Percentiles rank a stretch among this genome's conserved stretches.
Conservation (phyloP, 2,329 filamentous ascomycete species). For the Grosmannia penicillata region DNA sequence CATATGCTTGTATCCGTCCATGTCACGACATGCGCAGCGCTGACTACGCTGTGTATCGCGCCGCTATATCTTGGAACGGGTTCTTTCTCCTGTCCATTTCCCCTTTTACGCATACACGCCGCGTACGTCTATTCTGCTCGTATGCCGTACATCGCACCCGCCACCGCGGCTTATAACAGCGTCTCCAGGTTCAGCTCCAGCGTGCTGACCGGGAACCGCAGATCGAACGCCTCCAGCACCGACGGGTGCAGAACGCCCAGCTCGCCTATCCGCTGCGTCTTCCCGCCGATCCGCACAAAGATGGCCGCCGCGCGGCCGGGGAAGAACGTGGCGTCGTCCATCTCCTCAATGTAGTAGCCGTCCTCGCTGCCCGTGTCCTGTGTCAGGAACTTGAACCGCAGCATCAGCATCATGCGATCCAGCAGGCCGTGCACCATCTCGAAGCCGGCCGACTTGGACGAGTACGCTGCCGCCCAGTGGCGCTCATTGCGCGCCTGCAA, state of each 20-base stretch:
- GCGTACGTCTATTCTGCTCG: background rate
- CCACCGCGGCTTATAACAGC: constrained; percentile 71
- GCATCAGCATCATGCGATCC: constrained; percentile 84
- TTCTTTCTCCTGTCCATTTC: background rate
- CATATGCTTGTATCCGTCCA: no score
- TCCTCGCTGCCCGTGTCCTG: constrained; percentile 49
- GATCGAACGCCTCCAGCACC: constrained; percentile 84
- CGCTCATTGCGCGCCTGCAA: constrained; percentile 64
- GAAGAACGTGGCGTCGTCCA: constrained; percentile 86
- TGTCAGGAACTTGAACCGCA: constrained; percentile 67
- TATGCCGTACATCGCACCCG: no score
- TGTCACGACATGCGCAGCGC: no score
- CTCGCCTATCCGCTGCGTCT: constrained; percentile 65
- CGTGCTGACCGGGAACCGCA: constrained; percentile 85
- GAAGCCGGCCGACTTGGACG: constrained; percentile 87
- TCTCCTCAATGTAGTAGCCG: constrained; percentile 89
- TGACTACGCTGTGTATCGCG: no score
- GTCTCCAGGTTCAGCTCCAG: constrained; percentile 90
- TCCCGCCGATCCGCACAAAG: constrained; percentile 58
- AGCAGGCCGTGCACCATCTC: constrained; percentile 90
- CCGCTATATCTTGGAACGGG: no score
- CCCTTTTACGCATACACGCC: background rate
- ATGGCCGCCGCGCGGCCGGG: constrained; percentile 77
- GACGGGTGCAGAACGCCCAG: constrained; percentile 91
- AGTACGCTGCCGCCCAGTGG: constrained; percentile 92